A percentile compares a stretch with the other conserved stretches of the same genome.
Evolutionary conservation across 2,329 filamentous ascomycete genomes (phyloP).

Genomic region (Ophiocordyceps australis): DNA sequence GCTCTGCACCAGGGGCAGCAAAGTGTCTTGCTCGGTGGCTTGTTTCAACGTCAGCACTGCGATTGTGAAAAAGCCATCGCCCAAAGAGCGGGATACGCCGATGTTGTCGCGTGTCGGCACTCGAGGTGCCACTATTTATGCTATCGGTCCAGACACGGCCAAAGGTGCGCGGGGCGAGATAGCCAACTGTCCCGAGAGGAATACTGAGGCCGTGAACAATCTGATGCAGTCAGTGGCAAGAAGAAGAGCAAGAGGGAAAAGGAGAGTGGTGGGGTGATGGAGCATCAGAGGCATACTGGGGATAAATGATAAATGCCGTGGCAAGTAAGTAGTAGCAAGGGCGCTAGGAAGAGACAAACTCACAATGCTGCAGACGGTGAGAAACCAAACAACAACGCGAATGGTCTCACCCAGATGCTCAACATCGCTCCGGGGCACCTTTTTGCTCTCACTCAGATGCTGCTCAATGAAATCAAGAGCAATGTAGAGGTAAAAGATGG

Average conservation of each 20-base stretch:
- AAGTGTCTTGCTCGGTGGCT: too few relatives aligned
- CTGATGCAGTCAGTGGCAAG: slow-evolving; percentile 3
- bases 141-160: slow-evolving; percentile 9
- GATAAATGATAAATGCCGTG: too few relatives aligned
- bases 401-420: slow-evolving; percentile 45
- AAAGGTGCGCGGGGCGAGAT: slow-evolving; percentile 45
- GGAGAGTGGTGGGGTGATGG: too few relatives aligned
- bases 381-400: slow-evolving; percentile 67
- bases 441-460: slow-evolving; percentile 33
- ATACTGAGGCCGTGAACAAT: slow-evolving; percentile 66
- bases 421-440: slow-evolving; percentile 46
- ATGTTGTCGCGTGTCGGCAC: too few relatives aligned
- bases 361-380: slow-evolving; percentile 68
- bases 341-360: slow-evolving; percentile 14
- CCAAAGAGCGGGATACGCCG: slow-evolving; percentile 7
- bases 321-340: too few relatives aligned
- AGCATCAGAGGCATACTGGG: too few relatives aligned
- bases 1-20: too few relatives aligned
- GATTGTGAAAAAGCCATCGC: slow-evolving; percentile 3
- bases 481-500: slow-evolving; percentile 78
- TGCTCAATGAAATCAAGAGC: slow-evolving; percentile 52
- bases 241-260: background rate
- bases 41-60: too few relatives aligned
- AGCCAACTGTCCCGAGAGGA: slow-evolving; percentile 49
- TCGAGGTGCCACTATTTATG: too few relatives aligned